A percentile compares a stretch with the other conserved stretches of the same genome.
Conservation (phyloP, 129 eudicot genomes). For the Artemisia tridentata region DNA sequence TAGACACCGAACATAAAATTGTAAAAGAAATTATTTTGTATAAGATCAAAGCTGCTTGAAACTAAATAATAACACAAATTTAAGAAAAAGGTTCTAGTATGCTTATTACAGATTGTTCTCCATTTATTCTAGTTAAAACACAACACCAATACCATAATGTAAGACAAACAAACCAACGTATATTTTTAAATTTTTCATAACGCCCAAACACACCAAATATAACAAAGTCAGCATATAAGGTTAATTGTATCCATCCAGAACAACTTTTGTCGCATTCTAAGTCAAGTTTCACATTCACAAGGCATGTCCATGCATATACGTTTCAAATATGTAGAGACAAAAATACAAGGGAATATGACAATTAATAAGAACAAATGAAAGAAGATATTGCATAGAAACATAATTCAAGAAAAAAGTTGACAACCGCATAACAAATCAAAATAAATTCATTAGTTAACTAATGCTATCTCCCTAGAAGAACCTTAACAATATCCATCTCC, state of each 20-base stretch:
- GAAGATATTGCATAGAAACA: too few species aligned
- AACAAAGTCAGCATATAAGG: slow-evolving; percentile 6
- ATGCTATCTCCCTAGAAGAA: too few species aligned
- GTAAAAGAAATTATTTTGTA: neutral
- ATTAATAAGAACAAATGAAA: too few species aligned
- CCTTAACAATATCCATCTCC: too few species aligned
- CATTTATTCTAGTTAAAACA: neutral
- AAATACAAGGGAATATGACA: neutral
- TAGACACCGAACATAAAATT: neutral
- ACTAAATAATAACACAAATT: neutral
- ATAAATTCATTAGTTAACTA: too few species aligned
- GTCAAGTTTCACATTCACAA: neutral
- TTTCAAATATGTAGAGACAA: neutral
- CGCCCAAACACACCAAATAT: neutral
- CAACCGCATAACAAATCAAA: too few species aligned
- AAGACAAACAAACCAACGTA: neutral
- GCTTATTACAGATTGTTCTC: neutral
- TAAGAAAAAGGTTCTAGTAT: neutral
- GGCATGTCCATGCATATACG: slow-evolving; percentile 13
- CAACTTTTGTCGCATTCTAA: neutral
- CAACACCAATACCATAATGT: neutral
- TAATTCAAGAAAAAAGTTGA: too few species aligned
- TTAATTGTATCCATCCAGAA: neutral
- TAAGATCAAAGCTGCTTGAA: neutral
- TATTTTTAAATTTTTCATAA: neutral